Base-by-base conservation (phyloP, 139 green algal species). In the Eudorina sp. region DNA sequence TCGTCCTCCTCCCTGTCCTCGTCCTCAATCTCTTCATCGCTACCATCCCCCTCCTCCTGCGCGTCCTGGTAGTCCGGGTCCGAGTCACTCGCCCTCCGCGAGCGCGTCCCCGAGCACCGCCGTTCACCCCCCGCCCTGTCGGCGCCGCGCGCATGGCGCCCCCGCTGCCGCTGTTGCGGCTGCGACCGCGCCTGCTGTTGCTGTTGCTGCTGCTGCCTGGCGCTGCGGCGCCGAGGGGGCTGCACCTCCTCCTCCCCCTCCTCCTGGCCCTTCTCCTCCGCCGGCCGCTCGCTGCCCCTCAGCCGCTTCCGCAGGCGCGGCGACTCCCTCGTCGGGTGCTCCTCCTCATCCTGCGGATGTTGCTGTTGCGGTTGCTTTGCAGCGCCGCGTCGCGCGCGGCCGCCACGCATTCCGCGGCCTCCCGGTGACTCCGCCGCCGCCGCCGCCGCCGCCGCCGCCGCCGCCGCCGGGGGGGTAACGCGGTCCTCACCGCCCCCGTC, bases 211-310 rank as follows among this genome's bases (percentile, higher is more conserved):
- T n/a, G 16, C 18, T 77, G 70, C 31, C 74, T 40, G 23, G 74
- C 7, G 29, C 46, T 66, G 27, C 74, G 31, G n/a, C 74, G n/a
- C 46, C 11, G 70, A 9, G 11, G 6, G 16, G 68, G 34, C 3
- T 25, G 2, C 69, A 34, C 69, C 72, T 80, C 72, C 72, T 80
- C 8, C 41, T 80, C 72, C 45, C 19, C n/a, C 72, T 51, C 72
- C 41, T 27, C 41, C 72, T 58, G 72, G 0, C 38, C 41, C 72
- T 40, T 16, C 69, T 53, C 40, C 70, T 38, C n/a, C 29, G 62
- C 14, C 29, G 8, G n/a, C 62, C 8, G n/a, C n/a, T n/a, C n/a
- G n/a, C n/a, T n/a, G n/a, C n/a, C n/a, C n/a, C n/a, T n/a, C n/a
- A n/a, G n/a, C n/a, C n/a, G n/a, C n/a, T n/a, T n/a, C n/a, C n/a